phyloP scores from a whole-genome alignment of 73 alveolate species.

The Effrenium voratum region DNA sequence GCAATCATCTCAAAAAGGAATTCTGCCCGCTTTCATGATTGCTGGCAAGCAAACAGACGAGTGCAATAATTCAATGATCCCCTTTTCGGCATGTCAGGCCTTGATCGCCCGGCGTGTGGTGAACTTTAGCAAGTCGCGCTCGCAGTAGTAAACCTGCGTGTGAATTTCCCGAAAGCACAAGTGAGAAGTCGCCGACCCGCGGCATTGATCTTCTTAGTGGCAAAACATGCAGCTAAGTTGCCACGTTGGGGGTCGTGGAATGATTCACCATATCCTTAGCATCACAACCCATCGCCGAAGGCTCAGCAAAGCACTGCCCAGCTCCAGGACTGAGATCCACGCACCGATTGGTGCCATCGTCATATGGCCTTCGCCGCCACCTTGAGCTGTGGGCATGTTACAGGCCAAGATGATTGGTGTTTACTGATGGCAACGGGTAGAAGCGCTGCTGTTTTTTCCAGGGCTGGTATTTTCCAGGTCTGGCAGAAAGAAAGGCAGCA shows the following conservation, averaged over 20 bases:
- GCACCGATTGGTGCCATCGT: constrained; percentile 89
- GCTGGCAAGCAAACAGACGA: no score
- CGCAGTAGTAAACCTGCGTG: constrained; percentile 71
- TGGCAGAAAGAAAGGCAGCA: no score
- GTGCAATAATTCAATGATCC: no score
- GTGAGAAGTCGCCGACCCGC: background rate
- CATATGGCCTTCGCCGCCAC: constrained; percentile 83
- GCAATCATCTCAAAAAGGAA: no score
- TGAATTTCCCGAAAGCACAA: background rate
- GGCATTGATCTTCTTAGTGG: background rate
- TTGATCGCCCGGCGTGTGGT: constrained; percentile 74
- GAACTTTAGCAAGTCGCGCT: constrained; percentile 86
- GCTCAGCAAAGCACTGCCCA: background rate
- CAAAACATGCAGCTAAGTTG: constrained; percentile 1
- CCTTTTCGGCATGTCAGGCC: no score
- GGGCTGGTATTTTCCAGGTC: no score
- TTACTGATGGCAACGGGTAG: no score
- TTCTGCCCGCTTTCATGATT: no score
- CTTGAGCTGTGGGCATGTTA: no score
- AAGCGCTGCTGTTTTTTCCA: no score
- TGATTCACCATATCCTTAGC: constrained; percentile 84
- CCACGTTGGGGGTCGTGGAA: constrained; percentile 68
- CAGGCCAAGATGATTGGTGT: no score
- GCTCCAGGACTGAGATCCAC: background rate
- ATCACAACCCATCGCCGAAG: background rate